Evolutionary conservation across 495 filamentous ascomycete genomes (phyloP).

Genomic region (Podospora appendiculata): DNA sequence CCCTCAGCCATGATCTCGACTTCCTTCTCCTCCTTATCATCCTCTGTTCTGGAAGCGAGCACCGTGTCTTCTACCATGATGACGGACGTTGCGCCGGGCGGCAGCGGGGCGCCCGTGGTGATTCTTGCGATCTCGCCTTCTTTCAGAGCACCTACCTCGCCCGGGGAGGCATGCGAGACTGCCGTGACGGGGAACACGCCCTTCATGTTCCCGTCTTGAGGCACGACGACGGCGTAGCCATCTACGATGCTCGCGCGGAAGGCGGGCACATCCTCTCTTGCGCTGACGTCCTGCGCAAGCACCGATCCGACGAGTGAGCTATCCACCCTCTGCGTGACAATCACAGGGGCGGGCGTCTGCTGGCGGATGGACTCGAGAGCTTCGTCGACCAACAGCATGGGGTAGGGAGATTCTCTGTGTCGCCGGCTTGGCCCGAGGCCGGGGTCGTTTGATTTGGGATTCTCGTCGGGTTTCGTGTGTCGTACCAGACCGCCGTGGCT

Average conservation of each 20-base stretch:
- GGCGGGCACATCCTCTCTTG: slow-evolving; percentile 77
- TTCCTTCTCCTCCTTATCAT: slow-evolving; percentile 80
- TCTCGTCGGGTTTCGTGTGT: slow-evolving; percentile 52
- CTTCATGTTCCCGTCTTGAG: slow-evolving; percentile 52
- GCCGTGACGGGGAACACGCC: slow-evolving; percentile 81
- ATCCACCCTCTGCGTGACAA: slow-evolving; percentile 51
- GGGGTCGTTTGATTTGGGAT: slow-evolving; percentile 72
- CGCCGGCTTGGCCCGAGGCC: slow-evolving; percentile 66
- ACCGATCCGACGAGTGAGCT: slow-evolving; percentile 62
- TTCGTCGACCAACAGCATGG: slow-evolving; percentile 80
- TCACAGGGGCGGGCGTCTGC: slow-evolving; percentile 53
- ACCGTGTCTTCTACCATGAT: slow-evolving; percentile 97
- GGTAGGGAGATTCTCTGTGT: slow-evolving; percentile 80
- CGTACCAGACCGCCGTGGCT: slow-evolving; percentile 59
- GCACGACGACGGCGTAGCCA: slow-evolving; percentile 76
- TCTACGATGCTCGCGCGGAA: slow-evolving; percentile 96
- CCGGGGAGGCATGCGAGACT: slow-evolving; percentile 71
- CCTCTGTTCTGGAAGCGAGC: slow-evolving; percentile 58
- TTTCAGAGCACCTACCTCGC: slow-evolving; percentile 40
- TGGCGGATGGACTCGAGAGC: slow-evolving; percentile 65
- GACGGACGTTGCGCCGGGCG: slow-evolving; percentile 80
- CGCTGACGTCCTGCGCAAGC: slow-evolving; percentile 74
- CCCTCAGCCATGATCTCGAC: slow-evolving; percentile 74
- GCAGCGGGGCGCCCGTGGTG: slow-evolving; percentile 89
- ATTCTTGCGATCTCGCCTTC: slow-evolving; percentile 78